A percentile compares a stretch with the other conserved stretches of the same genome.
Evolutionary conservation across 2,329 filamentous ascomycete genomes (phyloP).

Genomic region (Penicillium sp.): DNA sequence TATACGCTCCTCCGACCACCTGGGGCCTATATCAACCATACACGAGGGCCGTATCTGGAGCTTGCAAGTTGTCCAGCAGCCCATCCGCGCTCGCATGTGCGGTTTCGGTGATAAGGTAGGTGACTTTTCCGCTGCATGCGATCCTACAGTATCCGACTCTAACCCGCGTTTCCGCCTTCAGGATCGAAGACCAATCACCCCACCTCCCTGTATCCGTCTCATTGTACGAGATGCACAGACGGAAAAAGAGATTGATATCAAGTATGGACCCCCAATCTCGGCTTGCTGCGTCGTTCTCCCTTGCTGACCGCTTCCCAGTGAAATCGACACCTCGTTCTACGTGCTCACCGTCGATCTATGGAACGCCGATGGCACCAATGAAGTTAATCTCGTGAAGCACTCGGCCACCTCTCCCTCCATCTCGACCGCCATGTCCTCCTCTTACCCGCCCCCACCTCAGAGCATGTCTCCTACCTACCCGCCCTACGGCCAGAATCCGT

Average conservation of each 20-base stretch:
- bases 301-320: constrained; percentile 48
- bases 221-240: constrained; percentile 72
- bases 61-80: constrained; percentile 83
- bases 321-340: constrained; percentile 67
- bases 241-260: constrained; percentile 78
- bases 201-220: constrained; percentile 85
- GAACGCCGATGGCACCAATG: constrained; percentile 58
- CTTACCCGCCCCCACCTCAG: constrained; percentile 60
- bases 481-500: constrained; percentile 39
- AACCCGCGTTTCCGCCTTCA: constrained; percentile 40
- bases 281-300: background rate
- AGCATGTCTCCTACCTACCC: constrained; percentile 37
- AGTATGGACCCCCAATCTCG: constrained; percentile 53
- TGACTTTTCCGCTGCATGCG: constrained; percentile 2
- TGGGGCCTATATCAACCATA: constrained; percentile 41
- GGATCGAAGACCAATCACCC: constrained; percentile 94
- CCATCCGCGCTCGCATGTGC: constrained; percentile 92
- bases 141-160: constrained; percentile 1
- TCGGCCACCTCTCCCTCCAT: constrained; percentile 71
- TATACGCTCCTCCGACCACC: constrained; percentile 33
- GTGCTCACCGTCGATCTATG: constrained; percentile 69
- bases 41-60: constrained; percentile 52
- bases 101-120: constrained; percentile 95
- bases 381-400: constrained; percentile 69
- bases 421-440: constrained; percentile 73